A percentile compares a stretch with the other conserved stretches of the same genome.
phyloP scores from a whole-genome alignment of 495 filamentous ascomycete species.

The Podospora fimiseda region DNA sequence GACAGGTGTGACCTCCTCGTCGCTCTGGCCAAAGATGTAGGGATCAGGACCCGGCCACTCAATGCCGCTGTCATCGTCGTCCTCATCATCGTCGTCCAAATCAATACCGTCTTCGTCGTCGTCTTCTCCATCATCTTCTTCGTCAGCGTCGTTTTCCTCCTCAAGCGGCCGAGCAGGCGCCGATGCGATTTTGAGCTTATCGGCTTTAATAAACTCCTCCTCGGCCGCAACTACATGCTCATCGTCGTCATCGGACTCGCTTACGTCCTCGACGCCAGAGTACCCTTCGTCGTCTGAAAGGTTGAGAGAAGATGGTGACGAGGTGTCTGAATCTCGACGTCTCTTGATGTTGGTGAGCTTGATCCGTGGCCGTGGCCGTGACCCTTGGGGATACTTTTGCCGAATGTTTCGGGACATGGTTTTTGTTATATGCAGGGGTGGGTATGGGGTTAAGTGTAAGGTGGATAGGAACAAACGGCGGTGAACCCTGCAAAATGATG shows the following conservation, averaged over 20 bases:
- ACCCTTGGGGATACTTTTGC: constrained; percentile 40
- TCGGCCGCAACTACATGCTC: constrained; percentile 65
- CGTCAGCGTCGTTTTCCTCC: constrained; percentile 27
- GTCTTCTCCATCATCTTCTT: constrained; percentile 35
- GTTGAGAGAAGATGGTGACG: constrained; percentile 36
- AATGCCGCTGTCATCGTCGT: constrained; percentile 10
- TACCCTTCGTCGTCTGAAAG: constrained; percentile 63
- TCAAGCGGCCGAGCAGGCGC: constrained; percentile 40
- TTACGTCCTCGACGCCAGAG: constrained; percentile 69
- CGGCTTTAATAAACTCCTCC: constrained; percentile 59
- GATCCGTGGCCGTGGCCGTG: constrained; percentile 24
- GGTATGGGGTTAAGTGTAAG: not conserved
- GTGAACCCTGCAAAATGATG: constrained; percentile 22
- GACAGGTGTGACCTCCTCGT: constrained; percentile 41
- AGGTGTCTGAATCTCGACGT: constrained; percentile 32
- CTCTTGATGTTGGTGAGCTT: constrained; percentile 31
- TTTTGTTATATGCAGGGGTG: constrained; percentile 20
- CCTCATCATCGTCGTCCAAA: constrained; percentile 30
- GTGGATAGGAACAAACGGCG: constrained; percentile 31
- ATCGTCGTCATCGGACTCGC: constrained; percentile 65
- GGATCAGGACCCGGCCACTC: constrained; percentile 54
- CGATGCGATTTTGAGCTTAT: constrained; percentile 27
- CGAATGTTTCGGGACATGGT: constrained; percentile 49
- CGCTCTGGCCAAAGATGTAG: too few species aligned
- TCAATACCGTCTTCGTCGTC: constrained; percentile 36